A percentile compares a stretch with the other conserved stretches of the same genome.
These are phyloP conservation scores for Phyllostachys edulis DNA, from an alignment of 176 grass and related monocot species.

Conservation along the genomic window DNA sequence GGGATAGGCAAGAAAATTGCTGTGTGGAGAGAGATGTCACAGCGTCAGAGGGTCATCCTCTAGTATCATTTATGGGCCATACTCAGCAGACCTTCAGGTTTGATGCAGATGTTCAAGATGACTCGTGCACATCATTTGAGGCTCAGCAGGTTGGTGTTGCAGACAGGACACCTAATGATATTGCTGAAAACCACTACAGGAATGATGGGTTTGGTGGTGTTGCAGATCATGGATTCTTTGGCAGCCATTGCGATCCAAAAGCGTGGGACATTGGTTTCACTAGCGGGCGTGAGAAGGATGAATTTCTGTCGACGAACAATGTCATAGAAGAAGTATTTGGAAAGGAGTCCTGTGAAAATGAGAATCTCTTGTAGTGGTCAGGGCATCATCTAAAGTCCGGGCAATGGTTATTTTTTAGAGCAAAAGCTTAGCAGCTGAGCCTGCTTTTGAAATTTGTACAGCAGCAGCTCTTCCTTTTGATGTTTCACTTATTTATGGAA, in stretches of 20 bases:
- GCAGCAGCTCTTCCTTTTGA: conserved; percentile 23
- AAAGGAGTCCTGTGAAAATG: conserved; percentile 45
- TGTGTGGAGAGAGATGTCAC: background rate
- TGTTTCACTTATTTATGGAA: conserved; percentile 19
- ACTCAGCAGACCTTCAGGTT: conserved; percentile 14
- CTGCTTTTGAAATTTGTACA: conserved; percentile 40
- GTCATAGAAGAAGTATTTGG: conserved; percentile 83
- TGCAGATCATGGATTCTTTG: conserved; percentile 50
- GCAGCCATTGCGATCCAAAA: conserved; percentile 49
- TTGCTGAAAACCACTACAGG: conserved; percentile 31
- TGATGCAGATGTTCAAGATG: conserved; percentile 55
- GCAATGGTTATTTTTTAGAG: background rate
- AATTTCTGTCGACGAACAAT: conserved; percentile 67
- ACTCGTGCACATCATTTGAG: conserved; percentile 83
- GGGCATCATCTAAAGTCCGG: conserved; percentile 17
- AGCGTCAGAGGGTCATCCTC: conserved; percentile 2
- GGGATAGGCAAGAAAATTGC: background rate
- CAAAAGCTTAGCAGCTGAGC: background rate
- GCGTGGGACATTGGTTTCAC: conserved; percentile 56
- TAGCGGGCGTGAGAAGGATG: conserved; percentile 44
- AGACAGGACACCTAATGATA: conserved; percentile 18
- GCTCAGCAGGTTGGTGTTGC: conserved; percentile 30
- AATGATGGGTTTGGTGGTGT: conserved; percentile 16
- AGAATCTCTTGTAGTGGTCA: conserved; percentile 17
- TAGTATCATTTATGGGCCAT: conserved; percentile 27